Evolutionary conservation across 2,329 filamentous ascomycete genomes (phyloP).

Genomic region (Xylariaceae sp.): DNA sequence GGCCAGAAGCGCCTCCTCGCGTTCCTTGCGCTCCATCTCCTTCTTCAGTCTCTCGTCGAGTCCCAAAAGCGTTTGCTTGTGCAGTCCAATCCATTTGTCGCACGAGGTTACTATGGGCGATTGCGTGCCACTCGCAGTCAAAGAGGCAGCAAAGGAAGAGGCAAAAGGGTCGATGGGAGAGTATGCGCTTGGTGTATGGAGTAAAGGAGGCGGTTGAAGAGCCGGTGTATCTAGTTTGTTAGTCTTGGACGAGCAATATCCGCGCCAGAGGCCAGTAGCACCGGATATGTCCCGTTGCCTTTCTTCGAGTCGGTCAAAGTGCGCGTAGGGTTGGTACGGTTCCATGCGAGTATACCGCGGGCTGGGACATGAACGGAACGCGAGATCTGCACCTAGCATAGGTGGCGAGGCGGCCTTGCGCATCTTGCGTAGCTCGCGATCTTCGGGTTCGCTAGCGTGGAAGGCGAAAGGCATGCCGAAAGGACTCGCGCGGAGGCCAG

Average conservation of each 20-base stretch:
- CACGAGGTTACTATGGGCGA: conserved; percentile 39
- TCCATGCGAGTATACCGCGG: conserved; percentile 87
- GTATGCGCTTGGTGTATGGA: conserved; percentile 57
- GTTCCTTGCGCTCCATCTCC: conserved; percentile 58
- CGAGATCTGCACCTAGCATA: conserved; percentile 84
- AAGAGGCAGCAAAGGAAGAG: conserved; percentile 47
- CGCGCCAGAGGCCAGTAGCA: conserved; percentile 76
- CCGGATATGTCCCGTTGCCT: conserved; percentile 62
- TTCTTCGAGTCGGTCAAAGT: conserved; percentile 51
- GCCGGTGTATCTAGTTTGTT: conserved; percentile 50
- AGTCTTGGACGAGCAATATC: conserved; percentile 63
- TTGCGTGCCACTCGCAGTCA: conserved; percentile 51
- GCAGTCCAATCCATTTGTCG: conserved; percentile 29
- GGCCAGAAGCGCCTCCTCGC: conserved; percentile 58
- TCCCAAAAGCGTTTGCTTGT: conserved; percentile 56
- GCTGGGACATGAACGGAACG: conserved; percentile 81
- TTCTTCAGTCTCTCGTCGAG: conserved; percentile 58
- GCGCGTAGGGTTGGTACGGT: conserved; percentile 68
- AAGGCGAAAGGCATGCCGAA: conserved; percentile 55
- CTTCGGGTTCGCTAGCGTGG: conserved; percentile 47
- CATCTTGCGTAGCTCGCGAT: conserved; percentile 52
- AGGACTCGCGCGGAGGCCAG: conserved; percentile 49
- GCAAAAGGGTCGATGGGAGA: conserved; percentile 52
- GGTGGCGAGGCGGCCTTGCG: conserved; percentile 72
- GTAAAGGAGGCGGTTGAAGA: conserved; percentile 55